A percentile compares a stretch with the other conserved stretches of the same genome.
These are phyloP conservation scores for Meripilus lineatus DNA, from an alignment of 1,284 basidiomycete species.

Conservation along the genomic window DNA sequence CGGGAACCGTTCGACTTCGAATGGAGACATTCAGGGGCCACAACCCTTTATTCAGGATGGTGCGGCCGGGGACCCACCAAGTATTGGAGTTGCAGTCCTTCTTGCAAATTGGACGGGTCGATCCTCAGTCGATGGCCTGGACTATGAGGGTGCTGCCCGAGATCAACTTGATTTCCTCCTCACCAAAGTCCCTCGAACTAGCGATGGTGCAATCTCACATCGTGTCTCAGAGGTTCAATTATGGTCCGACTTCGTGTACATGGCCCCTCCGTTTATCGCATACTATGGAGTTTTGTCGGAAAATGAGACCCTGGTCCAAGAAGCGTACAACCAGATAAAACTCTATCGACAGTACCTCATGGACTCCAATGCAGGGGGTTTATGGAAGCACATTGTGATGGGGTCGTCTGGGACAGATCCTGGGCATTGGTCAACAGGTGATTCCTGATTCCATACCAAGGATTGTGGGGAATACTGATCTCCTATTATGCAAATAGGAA, in stretches of 20 bases:
- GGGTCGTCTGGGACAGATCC: conserved; percentile 43
- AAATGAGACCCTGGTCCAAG: conserved; percentile 64
- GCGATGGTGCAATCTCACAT: conserved; percentile 81
- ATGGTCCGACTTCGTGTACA: conserved; percentile 79
- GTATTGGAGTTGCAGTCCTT: conserved; percentile 75
- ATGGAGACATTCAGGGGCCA: conserved; percentile 37
- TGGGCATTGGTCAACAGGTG: conserved; percentile 75
- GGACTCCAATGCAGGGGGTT: conserved; percentile 40
- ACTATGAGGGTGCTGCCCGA: conserved; percentile 64
- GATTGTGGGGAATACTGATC: neutral
- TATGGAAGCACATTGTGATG: conserved; percentile 70
- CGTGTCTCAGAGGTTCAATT: conserved; percentile 60
- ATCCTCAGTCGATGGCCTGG: conserved; percentile 28
- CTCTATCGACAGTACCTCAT: conserved; percentile 68
- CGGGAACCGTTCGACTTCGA: conserved; percentile 35
- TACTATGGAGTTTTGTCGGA: conserved; percentile 75
- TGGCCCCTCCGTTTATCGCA: conserved; percentile 91
- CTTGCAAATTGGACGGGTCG: conserved; percentile 69
- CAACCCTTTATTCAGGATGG: conserved; percentile 50
- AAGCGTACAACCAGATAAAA: conserved; percentile 75
- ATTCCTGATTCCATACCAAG: conserved; percentile 9
- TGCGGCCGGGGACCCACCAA: conserved; percentile 77
- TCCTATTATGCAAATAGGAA: conserved; percentile 48
- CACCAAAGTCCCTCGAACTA: conserved; percentile 58
- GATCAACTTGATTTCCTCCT: conserved; percentile 73